Evolutionary conservation across 305 asterid genomes (phyloP).

Genomic region (Petunia hybrid): DNA sequence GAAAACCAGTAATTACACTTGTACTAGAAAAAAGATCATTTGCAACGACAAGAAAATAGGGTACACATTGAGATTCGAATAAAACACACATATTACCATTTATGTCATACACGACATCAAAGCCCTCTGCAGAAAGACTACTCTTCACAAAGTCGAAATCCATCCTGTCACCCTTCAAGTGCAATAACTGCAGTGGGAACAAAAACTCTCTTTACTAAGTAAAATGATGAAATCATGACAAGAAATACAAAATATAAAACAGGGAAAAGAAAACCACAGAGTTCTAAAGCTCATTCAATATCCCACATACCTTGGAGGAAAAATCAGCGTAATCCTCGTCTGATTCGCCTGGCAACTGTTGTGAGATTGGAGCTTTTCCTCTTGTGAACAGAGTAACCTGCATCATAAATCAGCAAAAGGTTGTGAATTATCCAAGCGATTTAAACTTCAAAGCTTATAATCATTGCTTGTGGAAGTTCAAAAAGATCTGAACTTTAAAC

Average conservation of each 20-base stretch:
- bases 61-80: slow-evolving; percentile 5
- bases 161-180: slow-evolving; percentile 94
- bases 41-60: background rate
- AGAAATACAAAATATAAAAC: background rate
- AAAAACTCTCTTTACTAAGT: slow-evolving; percentile 1
- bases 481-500: background rate
- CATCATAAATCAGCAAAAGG: slow-evolving; percentile 27
- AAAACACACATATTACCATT: slow-evolving; percentile 61
- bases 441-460: background rate
- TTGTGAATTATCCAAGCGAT: background rate
- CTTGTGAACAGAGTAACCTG: slow-evolving; percentile 96
- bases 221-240: background rate
- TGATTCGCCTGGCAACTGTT: slow-evolving; percentile 91
- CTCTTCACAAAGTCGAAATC: slow-evolving; percentile 92
- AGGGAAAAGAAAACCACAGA: background rate
- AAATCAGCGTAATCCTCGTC: slow-evolving; percentile 76
- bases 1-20: background rate
- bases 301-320: slow-evolving; percentile 65
- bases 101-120: slow-evolving; percentile 92
- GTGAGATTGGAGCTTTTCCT: slow-evolving; percentile 96
- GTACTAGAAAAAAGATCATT: background rate
- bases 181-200: slow-evolving; percentile 64
- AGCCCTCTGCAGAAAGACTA: slow-evolving; percentile 87
- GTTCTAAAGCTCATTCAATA: background rate
- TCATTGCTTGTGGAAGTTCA: background rate